Evolutionary conservation across 2,329 filamentous ascomycete genomes (phyloP).

Genomic region (Aspergillus aculeatinus): DNA sequence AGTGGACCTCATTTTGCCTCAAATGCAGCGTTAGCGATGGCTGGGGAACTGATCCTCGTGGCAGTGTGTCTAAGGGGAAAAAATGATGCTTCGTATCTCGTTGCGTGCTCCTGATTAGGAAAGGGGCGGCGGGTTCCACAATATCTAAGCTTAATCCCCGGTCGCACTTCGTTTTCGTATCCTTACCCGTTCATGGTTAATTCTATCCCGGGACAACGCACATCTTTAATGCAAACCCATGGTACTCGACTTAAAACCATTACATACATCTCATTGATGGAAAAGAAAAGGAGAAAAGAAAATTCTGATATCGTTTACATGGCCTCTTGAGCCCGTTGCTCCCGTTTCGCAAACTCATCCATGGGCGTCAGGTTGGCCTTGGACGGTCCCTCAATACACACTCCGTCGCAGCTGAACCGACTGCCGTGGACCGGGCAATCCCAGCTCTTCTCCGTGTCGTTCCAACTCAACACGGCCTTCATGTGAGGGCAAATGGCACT

Average conservation of each 20-base stretch:
- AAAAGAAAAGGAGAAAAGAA: too few species aligned
- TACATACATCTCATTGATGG: not conserved
- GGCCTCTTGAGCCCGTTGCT: not conserved
- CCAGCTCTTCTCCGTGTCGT: constrained; percentile 53
- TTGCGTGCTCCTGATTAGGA: not conserved
- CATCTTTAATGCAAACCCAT: not conserved
- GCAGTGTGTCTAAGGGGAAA: not conserved
- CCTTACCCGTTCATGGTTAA: not conserved
- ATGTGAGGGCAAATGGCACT: constrained; percentile 58
- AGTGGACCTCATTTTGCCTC: not conserved
- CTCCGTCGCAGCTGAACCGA: constrained; percentile 45
- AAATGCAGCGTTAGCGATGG: not conserved
- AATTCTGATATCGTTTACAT: not conserved
- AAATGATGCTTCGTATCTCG: not conserved
- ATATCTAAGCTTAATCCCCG: not conserved
- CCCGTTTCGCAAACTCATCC: not conserved
- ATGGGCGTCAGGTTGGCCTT: constrained; percentile 37
- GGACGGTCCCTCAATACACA: constrained; percentile 43
- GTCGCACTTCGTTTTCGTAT: not conserved
- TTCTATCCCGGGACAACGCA: not conserved
- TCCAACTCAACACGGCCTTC: constrained; percentile 59
- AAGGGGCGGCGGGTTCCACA: not conserved
- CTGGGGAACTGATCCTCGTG: not conserved
- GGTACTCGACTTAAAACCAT: not conserved
- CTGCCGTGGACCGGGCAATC: constrained; percentile 54